Base-by-base conservation (phyloP, 148 eudicot species). In the Spergularia bocconei region DNA sequence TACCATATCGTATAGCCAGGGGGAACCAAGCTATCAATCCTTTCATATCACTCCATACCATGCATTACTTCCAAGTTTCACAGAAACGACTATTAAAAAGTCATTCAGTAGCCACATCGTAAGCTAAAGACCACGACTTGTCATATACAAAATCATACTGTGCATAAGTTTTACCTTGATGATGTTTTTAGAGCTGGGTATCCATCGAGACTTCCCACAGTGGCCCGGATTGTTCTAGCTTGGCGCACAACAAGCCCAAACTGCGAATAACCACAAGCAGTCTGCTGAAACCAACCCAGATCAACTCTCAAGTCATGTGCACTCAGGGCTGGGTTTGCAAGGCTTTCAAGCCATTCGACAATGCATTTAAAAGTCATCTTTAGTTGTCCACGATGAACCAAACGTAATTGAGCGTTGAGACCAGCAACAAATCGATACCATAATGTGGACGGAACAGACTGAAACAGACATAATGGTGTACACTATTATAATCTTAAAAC, bases 381-480 rank as follows among this genome's bases (percentile, higher is more conserved):
- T 55, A 94, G 82, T 79, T 87, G 91, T 56, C 91, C 93, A 74
- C 85, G 78, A 60, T 85, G 86, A 78, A 89, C 99, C 71, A 95
- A 72, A 66, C 97, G 97, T 72, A 95, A 78, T 74, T 95, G 99
- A 69, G 99, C 96, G 82, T 90, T 95, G 69, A 95, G 88, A 86
- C 96, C 96, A 78, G 99, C 90, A 17, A 95, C 91, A 53, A 95
- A 71, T 61, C 97, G 86, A 82, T 90, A 89, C 97, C 99, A 95
- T 72, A 89, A 83, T 61, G 99, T 89, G 41, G 99, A 91, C 59
- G 99, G 93, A 41, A 92, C 82, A 62, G 94, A 87, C 99, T 95
- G 90, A 78, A 84, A 78, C 16, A 62, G 7, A 58, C 67, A 81
- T 51, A 57, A 55, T 38, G 20, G 69, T 19, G 17, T 6, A 29